Base-by-base conservation (phyloP, 2,329 filamentous ascomycete genomes). In the Clonostachys rhizophaga region DNA sequence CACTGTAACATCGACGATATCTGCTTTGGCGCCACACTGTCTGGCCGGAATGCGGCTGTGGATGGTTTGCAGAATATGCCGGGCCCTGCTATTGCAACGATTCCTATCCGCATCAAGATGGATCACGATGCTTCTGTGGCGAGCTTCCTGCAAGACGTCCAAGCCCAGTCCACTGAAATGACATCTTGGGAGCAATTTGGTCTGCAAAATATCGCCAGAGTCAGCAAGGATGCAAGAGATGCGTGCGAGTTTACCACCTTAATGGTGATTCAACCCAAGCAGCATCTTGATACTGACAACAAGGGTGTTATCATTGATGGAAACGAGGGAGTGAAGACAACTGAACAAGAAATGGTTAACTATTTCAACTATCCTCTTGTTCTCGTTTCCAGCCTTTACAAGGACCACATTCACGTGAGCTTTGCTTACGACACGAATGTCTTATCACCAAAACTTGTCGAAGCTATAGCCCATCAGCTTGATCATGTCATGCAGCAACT, bases 1-100 rank as follows among this genome's bases (percentile, higher is more conserved):
- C 68, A 69, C 47, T 58, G 66, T 54, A 59, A 13, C 49, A 61
- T 46, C 16, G 44, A 58, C 17, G 67, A 71, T 41, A 44, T 58
- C 2, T 8, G 52, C 12, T 60, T 56, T 33, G 58, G 55, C 3
- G 40, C 48, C 2, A 47, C 54, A 7, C 41, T 55, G 1, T 52
- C 51, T 2, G 58, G 58, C 9, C 50, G 56, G 4, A 47, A 55
- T 12, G 51, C 51, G 2, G 48, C 50, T 1, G 39, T 61, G 9
- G 11, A 18, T 10, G 40, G 46, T 10, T 24, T 43, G 30, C 33
- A 52, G 33, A 34, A 33, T 18, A 54, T 54, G 20, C 40, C 49
- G 9, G 55, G 52, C 2, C 53, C 54, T 24, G 39, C 47, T 9
- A 49, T 58, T 24, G 48, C 49, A 10, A 52, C 50, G 1, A 40